These are phyloP conservation scores for Biscogniauxia mediterranea DNA, from an alignment of 2,329 filamentous ascomycete species.

Conservation along the genomic window DNA sequence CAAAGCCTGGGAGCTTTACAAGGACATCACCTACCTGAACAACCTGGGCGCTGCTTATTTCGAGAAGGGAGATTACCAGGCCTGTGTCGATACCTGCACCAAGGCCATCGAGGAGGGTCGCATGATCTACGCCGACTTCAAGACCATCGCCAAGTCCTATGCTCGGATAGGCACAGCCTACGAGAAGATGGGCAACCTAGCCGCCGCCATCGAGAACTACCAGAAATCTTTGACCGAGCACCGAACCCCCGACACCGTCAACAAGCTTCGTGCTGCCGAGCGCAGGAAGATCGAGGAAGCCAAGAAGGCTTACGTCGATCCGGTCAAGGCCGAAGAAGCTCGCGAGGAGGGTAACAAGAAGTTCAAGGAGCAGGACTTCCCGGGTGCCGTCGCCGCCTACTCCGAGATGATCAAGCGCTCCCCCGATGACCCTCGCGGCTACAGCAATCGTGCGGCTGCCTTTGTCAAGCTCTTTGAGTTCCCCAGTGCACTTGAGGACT, in stretches of 20 bases:
- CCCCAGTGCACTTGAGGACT: constrained; percentile 89
- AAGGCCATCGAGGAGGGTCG: constrained; percentile 89
- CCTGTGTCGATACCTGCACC: constrained; percentile 80
- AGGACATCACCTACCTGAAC: constrained; percentile 97
- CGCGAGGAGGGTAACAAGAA: constrained; percentile 93
- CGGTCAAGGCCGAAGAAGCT: constrained; percentile 89
- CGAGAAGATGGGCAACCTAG: constrained; percentile 81
- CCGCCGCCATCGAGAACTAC: constrained; percentile 82
- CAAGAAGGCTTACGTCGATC: constrained; percentile 80
- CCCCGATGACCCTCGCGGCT: constrained; percentile 88
- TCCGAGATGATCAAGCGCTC: constrained; percentile 95
- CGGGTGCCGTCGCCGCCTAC: constrained; percentile 90
- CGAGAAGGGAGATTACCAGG: constrained; percentile 93
- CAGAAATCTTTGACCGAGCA: constrained; percentile 94
- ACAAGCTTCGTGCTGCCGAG: constrained; percentile 88
- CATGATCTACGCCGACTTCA: constrained; percentile 90
- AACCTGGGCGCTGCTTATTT: constrained; percentile 93
- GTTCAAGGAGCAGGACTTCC: constrained; percentile 97
- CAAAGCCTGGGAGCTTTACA: constrained; percentile 91
- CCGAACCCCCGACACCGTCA: constrained; percentile 88
- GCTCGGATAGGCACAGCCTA: constrained; percentile 92
- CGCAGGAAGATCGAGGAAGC: constrained; percentile 77
- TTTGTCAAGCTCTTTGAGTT: constrained; percentile 97
- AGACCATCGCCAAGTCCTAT: constrained; percentile 97
- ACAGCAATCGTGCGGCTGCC: constrained; percentile 94